phyloP scores from a whole-genome alignment of 202 grass and related monocot species.

The Zizania palustris region DNA sequence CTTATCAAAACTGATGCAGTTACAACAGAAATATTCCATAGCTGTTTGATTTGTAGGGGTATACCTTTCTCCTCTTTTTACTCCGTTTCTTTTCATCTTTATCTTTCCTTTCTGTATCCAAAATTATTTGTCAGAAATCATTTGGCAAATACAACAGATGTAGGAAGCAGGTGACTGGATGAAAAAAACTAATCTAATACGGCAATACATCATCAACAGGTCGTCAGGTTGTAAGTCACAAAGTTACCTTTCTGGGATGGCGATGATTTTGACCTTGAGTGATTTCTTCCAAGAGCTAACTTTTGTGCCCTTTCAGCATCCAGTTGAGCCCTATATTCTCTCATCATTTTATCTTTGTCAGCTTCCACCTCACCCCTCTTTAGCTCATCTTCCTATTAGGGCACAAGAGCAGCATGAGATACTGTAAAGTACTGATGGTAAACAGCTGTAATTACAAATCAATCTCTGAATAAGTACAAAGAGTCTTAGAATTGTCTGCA shows the following conservation, averaged over 20 bases:
- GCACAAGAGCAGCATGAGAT: constrained; percentile 14
- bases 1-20: background rate
- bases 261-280: constrained; percentile 54
- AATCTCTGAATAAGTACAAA: constrained; percentile 11
- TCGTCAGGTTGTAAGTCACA: constrained; percentile 14
- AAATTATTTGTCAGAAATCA: constrained; percentile 41
- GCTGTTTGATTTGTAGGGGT: background rate
- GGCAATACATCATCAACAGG: background rate
- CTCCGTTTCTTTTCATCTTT: constrained; percentile 79
- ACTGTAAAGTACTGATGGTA: background rate
- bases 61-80: constrained; percentile 91
- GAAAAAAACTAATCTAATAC: constrained; percentile 8
- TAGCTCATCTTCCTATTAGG: constrained; percentile 84
- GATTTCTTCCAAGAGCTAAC: constrained; percentile 68
- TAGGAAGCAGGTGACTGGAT: background rate
- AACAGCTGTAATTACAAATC: background rate
- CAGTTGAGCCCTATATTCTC: constrained; percentile 97
- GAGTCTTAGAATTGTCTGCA: background rate
- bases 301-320: constrained; percentile 96
- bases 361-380: constrained; percentile 94
- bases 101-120: constrained; percentile 80
- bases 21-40: background rate
- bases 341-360: constrained; percentile 99
- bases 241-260: constrained; percentile 75
- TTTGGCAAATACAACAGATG: constrained; percentile 32